Conservation (phyloP, 306 rosid genomes). For the Pyrus bretschneideri region DNA sequence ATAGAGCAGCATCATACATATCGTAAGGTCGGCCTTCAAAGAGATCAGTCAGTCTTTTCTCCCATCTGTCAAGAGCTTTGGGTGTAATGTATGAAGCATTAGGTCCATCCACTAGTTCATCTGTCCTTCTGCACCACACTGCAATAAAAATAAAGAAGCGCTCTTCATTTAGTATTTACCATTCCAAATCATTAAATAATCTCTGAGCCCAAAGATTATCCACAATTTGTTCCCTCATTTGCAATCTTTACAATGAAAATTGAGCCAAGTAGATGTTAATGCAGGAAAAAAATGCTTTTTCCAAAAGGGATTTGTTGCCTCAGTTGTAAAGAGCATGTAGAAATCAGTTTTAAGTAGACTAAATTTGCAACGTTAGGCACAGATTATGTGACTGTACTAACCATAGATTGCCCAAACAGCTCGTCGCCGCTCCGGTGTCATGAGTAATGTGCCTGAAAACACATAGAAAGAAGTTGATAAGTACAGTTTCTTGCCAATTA, state of each 20-base stretch:
- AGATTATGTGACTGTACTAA: constrained; percentile 20
- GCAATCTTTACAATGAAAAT: neutral
- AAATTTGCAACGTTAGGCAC: neutral
- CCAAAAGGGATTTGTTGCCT: neutral
- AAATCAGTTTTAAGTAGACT: neutral
- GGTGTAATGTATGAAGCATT: constrained; percentile 94
- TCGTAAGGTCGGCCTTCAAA: constrained; percentile 80
- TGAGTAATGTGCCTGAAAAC: constrained; percentile 75
- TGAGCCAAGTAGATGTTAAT: neutral
- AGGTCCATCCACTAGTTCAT: constrained; percentile 94
- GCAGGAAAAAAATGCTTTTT: neutral
- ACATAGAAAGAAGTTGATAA: constrained; percentile 2
- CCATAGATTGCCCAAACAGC: constrained; percentile 97
- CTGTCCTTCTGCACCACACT: constrained; percentile 99
- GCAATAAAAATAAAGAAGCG: neutral
- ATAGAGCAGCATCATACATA: constrained; percentile 93
- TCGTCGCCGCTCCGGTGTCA: constrained; percentile 79
- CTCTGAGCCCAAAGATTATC: neutral
- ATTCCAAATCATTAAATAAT: neutral
- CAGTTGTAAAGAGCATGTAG: neutral
- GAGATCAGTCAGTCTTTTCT: constrained; percentile 56
- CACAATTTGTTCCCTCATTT: neutral
- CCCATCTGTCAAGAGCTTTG: constrained; percentile 93
- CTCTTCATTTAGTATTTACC: neutral
- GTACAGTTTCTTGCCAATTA: neutral